phyloP scores from a whole-genome alignment of 2,329 filamentous ascomycete genomes.

The Tolypocladium paradoxum region DNA sequence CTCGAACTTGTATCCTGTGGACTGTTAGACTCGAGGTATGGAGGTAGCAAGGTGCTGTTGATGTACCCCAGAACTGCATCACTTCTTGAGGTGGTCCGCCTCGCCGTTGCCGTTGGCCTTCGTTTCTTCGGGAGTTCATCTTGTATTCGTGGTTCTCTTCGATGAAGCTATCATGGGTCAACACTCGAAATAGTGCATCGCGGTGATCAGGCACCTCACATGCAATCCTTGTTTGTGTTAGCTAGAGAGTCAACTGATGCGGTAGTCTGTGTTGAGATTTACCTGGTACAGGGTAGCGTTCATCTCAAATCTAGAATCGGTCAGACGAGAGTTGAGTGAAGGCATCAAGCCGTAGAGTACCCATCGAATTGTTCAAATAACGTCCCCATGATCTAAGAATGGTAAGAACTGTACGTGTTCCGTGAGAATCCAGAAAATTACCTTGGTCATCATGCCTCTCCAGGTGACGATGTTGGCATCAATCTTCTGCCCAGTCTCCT shows the following conservation, averaged over 20 bases:
- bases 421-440: constrained; percentile 21
- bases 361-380: constrained; percentile 76
- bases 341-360: constrained; percentile 25
- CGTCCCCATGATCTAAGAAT: constrained; percentile 63
- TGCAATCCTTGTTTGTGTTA: constrained; percentile 32
- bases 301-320: constrained; percentile 68
- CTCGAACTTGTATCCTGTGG: constrained; percentile 89
- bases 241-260: constrained; percentile 8
- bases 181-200: not conserved
- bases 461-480: constrained; percentile 81
- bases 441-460: constrained; percentile 98
- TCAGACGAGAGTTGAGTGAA: constrained; percentile 6
- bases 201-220: constrained; percentile 28
- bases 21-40: not conserved
- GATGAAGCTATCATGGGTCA: constrained; percentile 54
- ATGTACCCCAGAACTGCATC: constrained; percentile 84
- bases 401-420: not conserved
- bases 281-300: constrained; percentile 88
- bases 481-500: constrained; percentile 52
- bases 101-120: constrained; percentile 26
- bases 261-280: constrained; percentile 21
- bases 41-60: not conserved
- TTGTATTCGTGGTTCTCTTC: constrained; percentile 81
- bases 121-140: constrained; percentile 46
- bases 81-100: constrained; percentile 53